Evolutionary conservation across 495 filamentous ascomycete genomes (phyloP), one percentile per base, ranked within the genome.

Genomic region (Tuber calosporum): DNA sequence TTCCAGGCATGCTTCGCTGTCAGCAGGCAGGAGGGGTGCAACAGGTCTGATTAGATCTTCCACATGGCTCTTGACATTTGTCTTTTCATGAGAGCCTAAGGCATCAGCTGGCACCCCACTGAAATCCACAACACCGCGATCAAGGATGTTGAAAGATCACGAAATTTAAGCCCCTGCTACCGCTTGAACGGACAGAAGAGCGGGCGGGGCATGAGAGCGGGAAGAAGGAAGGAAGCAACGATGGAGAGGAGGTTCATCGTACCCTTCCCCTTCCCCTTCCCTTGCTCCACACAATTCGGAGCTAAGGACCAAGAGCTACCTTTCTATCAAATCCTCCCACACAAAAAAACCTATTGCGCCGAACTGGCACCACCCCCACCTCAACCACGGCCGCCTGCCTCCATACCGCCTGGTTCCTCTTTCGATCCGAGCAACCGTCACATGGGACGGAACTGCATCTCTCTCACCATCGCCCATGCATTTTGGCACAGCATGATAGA

Each of bases 401-500:
- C 38, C 43, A 36, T 42, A 36, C 20, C 69, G 22, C 48, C n/a
- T 26, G n/a, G 48, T 8, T 53, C 58, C 6, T 72, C 62, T 73
- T 72, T 62, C 66, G 43, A 75, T 66, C 67, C n/a, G 36, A 69
- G 66, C 70, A 43, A 41, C 45, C 48, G n/a, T 69, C 70, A 69
- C 66, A 75, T 75, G 66, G 62, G 6, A 34, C 11, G 1, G 66
- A 30, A 53, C 34, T 20, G 40, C 62, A 74, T 75, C 67, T 42
- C 42, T 40, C 68, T 43, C 38, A 26, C 43, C 30, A 26, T 41
- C 26, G 45, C 41, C 69, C 48, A 26, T 30, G n/a, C 1, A 58
- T 26, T 26, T 19, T 26, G n/a, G 48, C n/a, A 19, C 48, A 58
- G 48, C 48, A 58, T n/a, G 45, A 53, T 58, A 58, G 48, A 58